Evolutionary conservation across 2,329 filamentous ascomycete genomes (phyloP).

Genomic region (Aureobasidium sp.): DNA sequence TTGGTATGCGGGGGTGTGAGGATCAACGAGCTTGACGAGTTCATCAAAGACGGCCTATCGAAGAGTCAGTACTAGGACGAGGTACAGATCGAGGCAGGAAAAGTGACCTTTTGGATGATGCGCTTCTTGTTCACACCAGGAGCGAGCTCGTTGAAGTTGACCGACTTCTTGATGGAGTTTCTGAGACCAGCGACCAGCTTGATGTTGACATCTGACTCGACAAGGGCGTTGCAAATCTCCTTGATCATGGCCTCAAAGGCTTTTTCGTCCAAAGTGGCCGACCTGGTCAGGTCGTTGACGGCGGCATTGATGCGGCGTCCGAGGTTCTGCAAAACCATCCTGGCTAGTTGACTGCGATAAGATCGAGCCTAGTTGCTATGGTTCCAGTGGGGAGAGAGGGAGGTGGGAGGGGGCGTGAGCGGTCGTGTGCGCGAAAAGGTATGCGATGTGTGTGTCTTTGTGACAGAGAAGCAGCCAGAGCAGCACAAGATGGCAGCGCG

Average conservation of each 20-base stretch:
- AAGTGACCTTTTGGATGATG: constrained; percentile 69
- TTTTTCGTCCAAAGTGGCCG: constrained; percentile 95
- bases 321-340: constrained; percentile 98
- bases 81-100: background rate
- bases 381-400: background rate
- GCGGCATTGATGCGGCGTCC: constrained; percentile 97
- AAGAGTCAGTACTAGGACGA: constrained; percentile 2
- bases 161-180: constrained; percentile 80
- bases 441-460: background rate
- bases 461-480: background rate
- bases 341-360: constrained; percentile 16
- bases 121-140: constrained; percentile 96
- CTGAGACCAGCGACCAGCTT: constrained; percentile 83
- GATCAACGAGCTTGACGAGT: constrained; percentile 89
- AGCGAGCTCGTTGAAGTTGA: constrained; percentile 92
- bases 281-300: constrained; percentile 84
- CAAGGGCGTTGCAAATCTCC: constrained; percentile 89
- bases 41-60: constrained; percentile 77
- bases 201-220: constrained; percentile 96
- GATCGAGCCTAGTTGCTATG: constrained; percentile 9
- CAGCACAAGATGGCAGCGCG: background rate
- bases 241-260: constrained; percentile 98
- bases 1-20: constrained; percentile 90
- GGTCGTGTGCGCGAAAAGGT: background rate
- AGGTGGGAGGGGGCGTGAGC: background rate